Conservation (phyloP, 1,284 basidiomycete species). For the Heterobasidion occidentale region DNA sequence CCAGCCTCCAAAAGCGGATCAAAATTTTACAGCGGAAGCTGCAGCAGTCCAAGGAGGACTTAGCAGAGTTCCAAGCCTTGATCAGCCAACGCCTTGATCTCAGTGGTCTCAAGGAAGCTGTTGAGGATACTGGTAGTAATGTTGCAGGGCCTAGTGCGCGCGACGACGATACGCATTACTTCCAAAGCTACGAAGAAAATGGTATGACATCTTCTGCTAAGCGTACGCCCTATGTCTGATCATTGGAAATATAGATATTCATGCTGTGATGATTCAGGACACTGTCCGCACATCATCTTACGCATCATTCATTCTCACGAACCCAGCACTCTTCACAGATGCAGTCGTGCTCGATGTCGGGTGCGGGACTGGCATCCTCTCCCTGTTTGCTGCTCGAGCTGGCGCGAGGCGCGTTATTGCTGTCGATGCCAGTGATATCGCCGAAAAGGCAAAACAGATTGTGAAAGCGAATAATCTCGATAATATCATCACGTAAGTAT, state of each 20-base stretch:
- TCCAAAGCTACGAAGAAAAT: constrained; percentile 89
- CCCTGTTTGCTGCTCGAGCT: constrained; percentile 86
- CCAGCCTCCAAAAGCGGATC: constrained; percentile 36
- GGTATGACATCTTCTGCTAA: constrained; percentile 36
- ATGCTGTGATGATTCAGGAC: constrained; percentile 79
- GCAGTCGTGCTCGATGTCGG: constrained; percentile 93
- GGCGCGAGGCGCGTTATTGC: constrained; percentile 93
- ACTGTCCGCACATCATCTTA: constrained; percentile 92
- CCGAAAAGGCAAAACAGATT: constrained; percentile 75
- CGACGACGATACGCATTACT: constrained; percentile 93
- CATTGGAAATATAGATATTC: constrained; percentile 47
- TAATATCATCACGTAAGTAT: constrained; percentile 63
- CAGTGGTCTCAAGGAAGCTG: constrained; percentile 31
- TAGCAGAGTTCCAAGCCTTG: constrained; percentile 52
- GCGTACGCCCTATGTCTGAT: background rate
- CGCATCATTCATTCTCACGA: constrained; percentile 86
- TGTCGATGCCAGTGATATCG: constrained; percentile 88
- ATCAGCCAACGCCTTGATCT: constrained; percentile 44
- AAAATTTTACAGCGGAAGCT: constrained; percentile 46
- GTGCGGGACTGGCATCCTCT: constrained; percentile 90
- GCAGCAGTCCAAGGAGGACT: constrained; percentile 40
- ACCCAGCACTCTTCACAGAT: constrained; percentile 76
- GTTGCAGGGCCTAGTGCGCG: constrained; percentile 24
- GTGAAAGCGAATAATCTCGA: constrained; percentile 76
- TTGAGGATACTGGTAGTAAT: constrained; percentile 31